Base-by-base conservation (phyloP, 148 eudicot genomes). In the Spergularia marina region DNA sequence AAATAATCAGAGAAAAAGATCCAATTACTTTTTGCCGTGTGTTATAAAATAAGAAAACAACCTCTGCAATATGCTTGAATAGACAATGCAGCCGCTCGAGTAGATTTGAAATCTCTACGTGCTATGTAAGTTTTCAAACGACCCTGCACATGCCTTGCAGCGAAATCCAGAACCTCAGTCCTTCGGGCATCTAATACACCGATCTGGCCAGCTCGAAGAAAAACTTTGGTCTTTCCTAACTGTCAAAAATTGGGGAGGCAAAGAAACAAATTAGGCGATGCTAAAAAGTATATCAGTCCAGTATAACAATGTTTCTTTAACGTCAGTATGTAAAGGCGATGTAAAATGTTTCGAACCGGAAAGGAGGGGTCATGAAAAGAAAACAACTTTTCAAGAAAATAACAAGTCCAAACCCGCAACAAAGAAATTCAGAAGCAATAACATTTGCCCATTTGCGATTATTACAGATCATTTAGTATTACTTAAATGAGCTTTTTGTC, bases 21-120 rank as follows among this genome's bases (percentile, higher is more conserved):
- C 6, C 20, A 21, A 53, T 3, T 10, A 13, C 13, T 36, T 17
- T 36, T 39, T 57, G 51, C 21, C 12, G n/a, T n/a, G n/a, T n/a
- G n/a, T 4, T 61, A 58, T 36, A 74, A 53, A 49, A 58, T 8
- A 36, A 12, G 58, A 71, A 54, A 44, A 68, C 39, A 77, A 95
- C 98, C 99, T 95, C 91, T 85, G 84, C 97, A 95, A 74, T 86
- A 90, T 74, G 97, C 88, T 89, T 95, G 99, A 67, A 95, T 73
- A 74, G 84, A 81, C 60, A 88, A 52, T 72, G 99, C 90, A 70
- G 97, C 92, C 58, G 78, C 79, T 65, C 91, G 88, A 21, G 71
- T 81, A 30, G 86, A 84, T 62, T 85, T 74, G 74, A 88, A 95
- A 71, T 87, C 88, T 82, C 81, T 84, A 64, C 78, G 94, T n/a